Percentiles rank a stretch among this genome's conserved stretches.
These are phyloP conservation scores for Phaeosphaeriaceae sp. DNA, from an alignment of 2,329 filamentous ascomycete species.

Conservation along the genomic window DNA sequence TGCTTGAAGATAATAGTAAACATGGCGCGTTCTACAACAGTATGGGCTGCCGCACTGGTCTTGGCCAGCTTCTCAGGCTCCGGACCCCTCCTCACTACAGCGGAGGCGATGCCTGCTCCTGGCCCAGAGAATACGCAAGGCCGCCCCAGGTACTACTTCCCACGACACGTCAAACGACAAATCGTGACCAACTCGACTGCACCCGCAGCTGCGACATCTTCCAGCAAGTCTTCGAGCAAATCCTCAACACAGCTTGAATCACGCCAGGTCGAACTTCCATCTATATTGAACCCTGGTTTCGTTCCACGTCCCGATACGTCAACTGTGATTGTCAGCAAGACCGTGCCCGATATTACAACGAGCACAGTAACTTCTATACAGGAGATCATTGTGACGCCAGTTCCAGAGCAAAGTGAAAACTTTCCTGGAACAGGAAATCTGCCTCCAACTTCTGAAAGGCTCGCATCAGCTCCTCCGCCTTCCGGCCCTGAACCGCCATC, in stretches of 20 bases:
- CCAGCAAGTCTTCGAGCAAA: constrained; percentile 28
- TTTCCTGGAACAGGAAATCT: constrained; percentile 12
- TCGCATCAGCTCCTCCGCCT: not conserved
- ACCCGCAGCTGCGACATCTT: constrained; percentile 31
- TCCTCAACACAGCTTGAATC: constrained; percentile 23
- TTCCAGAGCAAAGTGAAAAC: constrained; percentile 13
- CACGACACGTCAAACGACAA: constrained; percentile 54
- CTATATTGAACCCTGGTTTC: constrained; percentile 36
- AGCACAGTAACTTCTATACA: constrained; percentile 17
- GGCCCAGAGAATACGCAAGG: constrained; percentile 41
- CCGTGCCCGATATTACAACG: constrained; percentile 15
- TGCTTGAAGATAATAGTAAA: constrained; percentile 42
- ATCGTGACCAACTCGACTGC: constrained; percentile 45
- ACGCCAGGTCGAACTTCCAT: constrained; percentile 32
- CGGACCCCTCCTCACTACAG: constrained; percentile 53
- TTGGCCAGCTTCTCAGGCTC: constrained; percentile 54
- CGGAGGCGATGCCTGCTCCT: constrained; percentile 57
- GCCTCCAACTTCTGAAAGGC: constrained; percentile 1
- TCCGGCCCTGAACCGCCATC: no score
- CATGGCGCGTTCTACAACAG: constrained; percentile 54
- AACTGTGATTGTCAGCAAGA: constrained; percentile 13
- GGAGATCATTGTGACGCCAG: constrained; percentile 22
- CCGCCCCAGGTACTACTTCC: constrained; percentile 56
- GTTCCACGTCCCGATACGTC: constrained; percentile 22
- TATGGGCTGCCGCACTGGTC: constrained; percentile 55